These are phyloP conservation scores for Ogataea angusta DNA, from an alignment of 805 yeast species.

Conservation along the genomic window DNA sequence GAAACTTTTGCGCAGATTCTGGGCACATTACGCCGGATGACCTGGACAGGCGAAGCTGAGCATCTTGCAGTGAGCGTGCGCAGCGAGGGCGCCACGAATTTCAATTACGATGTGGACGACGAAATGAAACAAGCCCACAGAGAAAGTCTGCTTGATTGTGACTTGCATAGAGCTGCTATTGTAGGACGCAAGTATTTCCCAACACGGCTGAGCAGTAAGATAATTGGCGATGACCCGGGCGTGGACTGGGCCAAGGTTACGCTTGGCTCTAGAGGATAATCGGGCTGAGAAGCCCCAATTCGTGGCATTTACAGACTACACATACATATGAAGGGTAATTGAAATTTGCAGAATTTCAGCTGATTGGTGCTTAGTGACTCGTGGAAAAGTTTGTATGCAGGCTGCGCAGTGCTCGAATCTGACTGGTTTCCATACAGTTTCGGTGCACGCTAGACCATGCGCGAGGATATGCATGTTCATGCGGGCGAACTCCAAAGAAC, in stretches of 20 bases:
- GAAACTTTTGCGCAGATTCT: conserved; percentile 54
- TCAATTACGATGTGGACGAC: conserved; percentile 69
- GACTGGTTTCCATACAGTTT: too few species aligned
- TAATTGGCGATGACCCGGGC: conserved; percentile 9
- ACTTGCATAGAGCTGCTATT: conserved; percentile 49
- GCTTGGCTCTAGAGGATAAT: background rate
- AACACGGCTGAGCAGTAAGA: conserved; percentile 3
- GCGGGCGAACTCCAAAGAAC: too few species aligned
- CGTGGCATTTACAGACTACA: background rate
- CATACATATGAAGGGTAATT: background rate
- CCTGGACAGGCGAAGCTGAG: conserved; percentile 84
- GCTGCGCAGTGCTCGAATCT: too few species aligned
- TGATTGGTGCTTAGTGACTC: too few species aligned
- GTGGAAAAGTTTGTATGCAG: too few species aligned
- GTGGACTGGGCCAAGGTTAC: background rate
- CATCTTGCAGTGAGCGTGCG: conserved; percentile 81
- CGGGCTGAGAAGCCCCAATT: background rate
- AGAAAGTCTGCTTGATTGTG: conserved; percentile 64
- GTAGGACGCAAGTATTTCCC: background rate
- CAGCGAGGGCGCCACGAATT: conserved; percentile 69
- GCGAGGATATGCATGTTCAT: too few species aligned
- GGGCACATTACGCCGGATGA: conserved; percentile 45
- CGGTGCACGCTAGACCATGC: too few species aligned
- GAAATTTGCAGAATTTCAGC: too few species aligned
- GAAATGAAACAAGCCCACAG: conserved; percentile 81